Base-by-base conservation (phyloP, 176 grass and related monocot genomes). In the Avena insularis region DNA sequence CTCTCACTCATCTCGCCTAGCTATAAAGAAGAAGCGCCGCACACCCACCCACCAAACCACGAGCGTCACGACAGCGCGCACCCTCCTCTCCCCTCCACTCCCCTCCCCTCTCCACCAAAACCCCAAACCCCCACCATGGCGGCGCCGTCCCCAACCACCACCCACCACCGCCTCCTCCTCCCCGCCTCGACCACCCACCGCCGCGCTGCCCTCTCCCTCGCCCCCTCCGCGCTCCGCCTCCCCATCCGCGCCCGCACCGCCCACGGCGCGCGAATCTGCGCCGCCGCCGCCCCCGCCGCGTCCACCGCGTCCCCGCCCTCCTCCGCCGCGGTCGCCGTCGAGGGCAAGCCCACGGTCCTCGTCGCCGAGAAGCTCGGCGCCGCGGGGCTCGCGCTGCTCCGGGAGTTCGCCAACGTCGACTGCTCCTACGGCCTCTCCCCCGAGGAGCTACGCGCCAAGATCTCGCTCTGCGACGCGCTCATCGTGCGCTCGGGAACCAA, bases 301-400 rank as follows among this genome's bases (percentile, higher is more conserved):
- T 72, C 58, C 11, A 84, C 82, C 69, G 85, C 85, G 25, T n/a
- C 65, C 64, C 38, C 83, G 13, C 79, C 80, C 43, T 56, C 45
- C 2, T 5, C 72, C 2, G 81, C 53, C 21, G 0, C 79, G 3
- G 71, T 38, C 1, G 77, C 91, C 10, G 64, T 75, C 15, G 0
- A 47, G 72, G 89, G 86, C 9, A 97, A 97, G 53, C 94, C 95
- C 0, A 97, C 92, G 5, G 88, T 97, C 0, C 82, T 97, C 7
- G 92, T 97, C 2, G 92, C 95, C 15, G 92, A 97, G 95, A 97
- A 97, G 86, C 95, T 97, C 8, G 95, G 95, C 78, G 86, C 88
- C 51, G 92, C 92, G 20, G 95, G 95, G 0, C 77, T 97, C 6
- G 88, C 75, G 20, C 90, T 97, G 5, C 86, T 94, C 9, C 83